These are phyloP conservation scores for Apiospora kogelbergensis DNA, from an alignment of 2,329 filamentous ascomycete genomes.

Conservation along the genomic window DNA sequence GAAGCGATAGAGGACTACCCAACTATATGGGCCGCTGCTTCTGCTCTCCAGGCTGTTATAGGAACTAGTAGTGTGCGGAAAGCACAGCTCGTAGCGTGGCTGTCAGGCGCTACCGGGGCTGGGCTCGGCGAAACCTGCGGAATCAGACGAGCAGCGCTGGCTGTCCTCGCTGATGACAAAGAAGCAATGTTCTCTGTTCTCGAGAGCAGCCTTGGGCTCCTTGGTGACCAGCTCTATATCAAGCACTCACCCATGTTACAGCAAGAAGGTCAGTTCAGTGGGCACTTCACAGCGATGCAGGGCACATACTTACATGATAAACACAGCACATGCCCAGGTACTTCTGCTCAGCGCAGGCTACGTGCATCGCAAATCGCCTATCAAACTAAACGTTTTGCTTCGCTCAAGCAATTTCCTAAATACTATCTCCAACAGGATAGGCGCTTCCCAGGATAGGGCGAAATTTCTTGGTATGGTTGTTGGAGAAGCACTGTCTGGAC, in stretches of 20 bases:
- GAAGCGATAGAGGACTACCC: slow-evolving; percentile 31
- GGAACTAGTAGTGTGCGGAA: slow-evolving; percentile 47
- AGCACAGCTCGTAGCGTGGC: slow-evolving; percentile 61
- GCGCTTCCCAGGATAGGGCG: slow-evolving; percentile 70
- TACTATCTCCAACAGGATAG: slow-evolving; percentile 81
- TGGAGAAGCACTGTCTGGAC: slow-evolving; percentile 66
- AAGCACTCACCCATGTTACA: slow-evolving; percentile 80
- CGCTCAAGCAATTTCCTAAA: slow-evolving; percentile 73
- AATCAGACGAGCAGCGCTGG: slow-evolving; percentile 66
- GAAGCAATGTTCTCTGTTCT: slow-evolving; percentile 56
- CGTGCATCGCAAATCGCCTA: slow-evolving; percentile 63
- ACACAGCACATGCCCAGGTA: slow-evolving; percentile 72
- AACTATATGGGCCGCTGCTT: slow-evolving; percentile 57
- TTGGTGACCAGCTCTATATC: slow-evolving; percentile 85
- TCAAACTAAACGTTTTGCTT: slow-evolving; percentile 67
- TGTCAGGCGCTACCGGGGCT: slow-evolving; percentile 62
- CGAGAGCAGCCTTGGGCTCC: slow-evolving; percentile 69
- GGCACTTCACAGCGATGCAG: too few relatives aligned
- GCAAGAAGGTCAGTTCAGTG: slow-evolving; percentile 74
- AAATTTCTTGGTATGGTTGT: slow-evolving; percentile 87
- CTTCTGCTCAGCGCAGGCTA: slow-evolving; percentile 78
- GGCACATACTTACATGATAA: not conserved
- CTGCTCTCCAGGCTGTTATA: slow-evolving; percentile 53
- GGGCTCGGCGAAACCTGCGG: slow-evolving; percentile 63
- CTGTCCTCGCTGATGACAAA: slow-evolving; percentile 53